A percentile compares a stretch with the other conserved stretches of the same genome.
Evolutionary conservation across 2,329 filamentous ascomycete genomes (phyloP).

Genomic region (Phialophora macrospora): DNA sequence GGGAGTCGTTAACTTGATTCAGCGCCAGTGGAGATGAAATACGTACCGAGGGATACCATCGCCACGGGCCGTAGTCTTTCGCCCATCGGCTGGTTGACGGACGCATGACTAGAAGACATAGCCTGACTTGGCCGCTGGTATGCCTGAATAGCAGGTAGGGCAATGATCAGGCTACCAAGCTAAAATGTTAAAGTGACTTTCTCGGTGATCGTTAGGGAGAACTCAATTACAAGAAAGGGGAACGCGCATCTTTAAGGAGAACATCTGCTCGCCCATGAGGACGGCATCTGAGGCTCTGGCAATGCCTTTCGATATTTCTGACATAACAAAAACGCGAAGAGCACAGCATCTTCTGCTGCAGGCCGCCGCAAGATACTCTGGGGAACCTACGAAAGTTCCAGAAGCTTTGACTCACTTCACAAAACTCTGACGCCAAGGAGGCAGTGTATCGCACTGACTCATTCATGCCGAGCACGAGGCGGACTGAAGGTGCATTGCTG

Average conservation of each 20-base stretch:
- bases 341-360: conserved; percentile 5
- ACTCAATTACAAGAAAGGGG: background rate
- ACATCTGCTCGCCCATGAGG: background rate
- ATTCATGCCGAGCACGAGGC: background rate
- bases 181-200: conserved; percentile 8
- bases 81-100: background rate
- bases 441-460: background rate
- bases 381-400: conserved; percentile 3
- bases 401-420: background rate
- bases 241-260: background rate
- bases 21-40: background rate
- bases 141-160: background rate
- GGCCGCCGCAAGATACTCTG: background rate
- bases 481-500: background rate
- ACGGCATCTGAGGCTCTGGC: background rate
- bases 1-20: conserved; percentile 20
- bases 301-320: background rate
- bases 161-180: background rate
- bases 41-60: conserved; percentile 32
- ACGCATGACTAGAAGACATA: background rate
- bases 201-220: background rate
- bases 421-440: background rate
- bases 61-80: conserved; percentile 18
- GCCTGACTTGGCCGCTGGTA: background rate
- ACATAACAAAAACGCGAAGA: background rate